These are phyloP conservation scores for Wickerhamomyces alni DNA, from an alignment of 805 yeast species.

Conservation along the genomic window DNA sequence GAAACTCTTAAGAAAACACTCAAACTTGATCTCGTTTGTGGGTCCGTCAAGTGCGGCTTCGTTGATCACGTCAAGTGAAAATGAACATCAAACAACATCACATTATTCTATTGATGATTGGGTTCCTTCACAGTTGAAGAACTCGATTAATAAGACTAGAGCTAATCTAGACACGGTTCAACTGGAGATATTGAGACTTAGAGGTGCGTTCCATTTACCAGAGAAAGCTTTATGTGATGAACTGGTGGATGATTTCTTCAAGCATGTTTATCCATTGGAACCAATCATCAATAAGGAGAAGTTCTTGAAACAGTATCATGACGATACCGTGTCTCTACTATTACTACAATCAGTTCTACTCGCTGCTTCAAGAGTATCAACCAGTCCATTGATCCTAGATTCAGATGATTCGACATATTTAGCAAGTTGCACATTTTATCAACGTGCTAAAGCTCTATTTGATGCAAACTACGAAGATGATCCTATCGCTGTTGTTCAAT, in stretches of 20 bases:
- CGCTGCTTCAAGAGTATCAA: conserved; percentile 59
- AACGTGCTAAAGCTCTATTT: conserved; percentile 68
- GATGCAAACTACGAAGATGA: conserved; percentile 67
- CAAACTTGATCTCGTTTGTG: conserved; percentile 35
- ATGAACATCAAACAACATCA: conserved; percentile 30
- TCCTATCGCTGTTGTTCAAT: conserved; percentile 54
- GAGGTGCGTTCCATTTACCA: conserved; percentile 72
- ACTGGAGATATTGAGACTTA: conserved; percentile 52
- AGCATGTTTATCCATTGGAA: conserved; percentile 56
- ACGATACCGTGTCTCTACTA: conserved; percentile 53
- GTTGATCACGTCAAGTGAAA: conserved; percentile 11
- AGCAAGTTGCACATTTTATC: conserved; percentile 54
- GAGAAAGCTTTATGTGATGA: conserved; percentile 50
- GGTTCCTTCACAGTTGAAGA: conserved; percentile 20
- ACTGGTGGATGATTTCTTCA: conserved; percentile 56
- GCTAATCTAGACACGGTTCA: conserved; percentile 48
- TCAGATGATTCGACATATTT: conserved; percentile 38
- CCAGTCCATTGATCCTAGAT: conserved; percentile 47
- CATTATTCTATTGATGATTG: conserved; percentile 27
- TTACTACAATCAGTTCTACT: conserved; percentile 62
- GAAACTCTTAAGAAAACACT: conserved; percentile 15
- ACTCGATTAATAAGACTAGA: conserved; percentile 22
- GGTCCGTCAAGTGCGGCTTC: conserved; percentile 47
- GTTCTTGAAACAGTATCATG: conserved; percentile 54
- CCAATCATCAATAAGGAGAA: conserved; percentile 61